Conservation (phyloP, 805 yeast genomes). For the Saccharomycodes ludwigii region DNA sequence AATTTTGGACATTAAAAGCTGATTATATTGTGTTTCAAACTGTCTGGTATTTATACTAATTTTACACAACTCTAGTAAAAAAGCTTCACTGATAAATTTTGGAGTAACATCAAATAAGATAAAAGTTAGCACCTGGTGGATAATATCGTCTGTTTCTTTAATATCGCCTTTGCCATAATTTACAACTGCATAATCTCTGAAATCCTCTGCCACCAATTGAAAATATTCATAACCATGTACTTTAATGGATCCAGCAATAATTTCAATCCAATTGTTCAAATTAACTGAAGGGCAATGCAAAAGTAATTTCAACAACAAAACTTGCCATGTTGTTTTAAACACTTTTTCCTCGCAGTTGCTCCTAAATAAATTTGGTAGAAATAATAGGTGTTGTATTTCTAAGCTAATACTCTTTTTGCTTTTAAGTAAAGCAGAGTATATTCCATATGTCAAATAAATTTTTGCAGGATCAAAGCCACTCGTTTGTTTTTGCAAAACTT, state of each 20-base stretch:
- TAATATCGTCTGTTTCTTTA: slow-evolving; percentile 6
- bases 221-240: slow-evolving; percentile 21
- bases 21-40: slow-evolving; percentile 10
- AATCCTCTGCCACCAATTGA: slow-evolving; percentile 21
- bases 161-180: slow-evolving; percentile 21
- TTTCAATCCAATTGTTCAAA: slow-evolving; percentile 19
- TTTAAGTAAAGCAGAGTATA: slow-evolving; percentile 37
- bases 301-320: slow-evolving; percentile 35
- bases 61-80: slow-evolving; percentile 19
- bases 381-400: slow-evolving; percentile 14
- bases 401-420: slow-evolving; percentile 11
- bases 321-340: slow-evolving; percentile 37
- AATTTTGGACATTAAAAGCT: too few species aligned
- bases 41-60: slow-evolving; percentile 9
- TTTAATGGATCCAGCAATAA: slow-evolving; percentile 28
- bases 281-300: slow-evolving; percentile 23
- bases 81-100: too few species aligned
- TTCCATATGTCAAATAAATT: slow-evolving; percentile 45
- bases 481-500: slow-evolving; percentile 33
- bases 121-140: slow-evolving; percentile 16
- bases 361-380: slow-evolving; percentile 26
- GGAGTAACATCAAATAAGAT: slow-evolving; percentile 13
- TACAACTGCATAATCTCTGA: slow-evolving; percentile 26
- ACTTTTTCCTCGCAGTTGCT: slow-evolving; percentile 39
- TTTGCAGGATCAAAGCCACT: slow-evolving; percentile 60